Evolutionary conservation across 176 grass and related monocot genomes (phyloP).

Genomic region (Oropetium thomaeum): DNA sequence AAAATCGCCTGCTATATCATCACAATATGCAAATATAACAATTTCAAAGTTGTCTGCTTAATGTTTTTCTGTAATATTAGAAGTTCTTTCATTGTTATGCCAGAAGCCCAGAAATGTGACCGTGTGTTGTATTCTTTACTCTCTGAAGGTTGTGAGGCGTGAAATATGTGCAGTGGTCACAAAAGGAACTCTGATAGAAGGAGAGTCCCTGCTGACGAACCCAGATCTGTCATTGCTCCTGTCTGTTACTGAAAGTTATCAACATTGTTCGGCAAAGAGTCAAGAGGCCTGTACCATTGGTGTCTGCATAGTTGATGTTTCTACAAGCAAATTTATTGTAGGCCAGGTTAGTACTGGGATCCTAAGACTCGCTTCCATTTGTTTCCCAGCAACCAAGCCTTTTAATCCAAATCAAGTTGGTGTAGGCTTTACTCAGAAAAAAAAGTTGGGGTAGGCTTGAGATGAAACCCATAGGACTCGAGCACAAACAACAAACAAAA

Average conservation of each 20-base stretch:
- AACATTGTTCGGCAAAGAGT: slow-evolving; percentile 36
- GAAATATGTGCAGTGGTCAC: slow-evolving; percentile 93
- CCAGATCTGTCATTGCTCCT: slow-evolving; percentile 82
- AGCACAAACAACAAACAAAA: too few species aligned
- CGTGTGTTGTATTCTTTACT: slow-evolving; percentile 32
- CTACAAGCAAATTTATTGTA: slow-evolving; percentile 92
- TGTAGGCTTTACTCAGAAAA: too few species aligned
- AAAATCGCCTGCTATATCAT: slow-evolving; percentile 4
- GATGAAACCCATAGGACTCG: too few species aligned
- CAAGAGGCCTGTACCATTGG: slow-evolving; percentile 57
- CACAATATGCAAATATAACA: neutral
- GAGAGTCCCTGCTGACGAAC: slow-evolving; percentile 72
- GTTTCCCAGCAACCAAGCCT: too few species aligned
- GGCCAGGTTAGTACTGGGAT: slow-evolving; percentile 66
- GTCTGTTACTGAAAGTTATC: slow-evolving; percentile 70
- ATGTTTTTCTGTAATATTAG: slow-evolving; percentile 20
- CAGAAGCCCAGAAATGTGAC: neutral
- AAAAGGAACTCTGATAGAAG: slow-evolving; percentile 91
- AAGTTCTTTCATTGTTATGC: neutral
- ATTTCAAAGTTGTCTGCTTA: slow-evolving; percentile 12
- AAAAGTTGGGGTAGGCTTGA: too few species aligned
- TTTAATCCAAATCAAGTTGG: too few species aligned
- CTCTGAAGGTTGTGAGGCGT: slow-evolving; percentile 91
- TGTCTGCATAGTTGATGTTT: slow-evolving; percentile 90
- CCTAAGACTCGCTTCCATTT: slow-evolving; percentile 24